Conservation (phyloP, 2,329 filamentous ascomycete genomes). For the Alternaria brassicae region DNA sequence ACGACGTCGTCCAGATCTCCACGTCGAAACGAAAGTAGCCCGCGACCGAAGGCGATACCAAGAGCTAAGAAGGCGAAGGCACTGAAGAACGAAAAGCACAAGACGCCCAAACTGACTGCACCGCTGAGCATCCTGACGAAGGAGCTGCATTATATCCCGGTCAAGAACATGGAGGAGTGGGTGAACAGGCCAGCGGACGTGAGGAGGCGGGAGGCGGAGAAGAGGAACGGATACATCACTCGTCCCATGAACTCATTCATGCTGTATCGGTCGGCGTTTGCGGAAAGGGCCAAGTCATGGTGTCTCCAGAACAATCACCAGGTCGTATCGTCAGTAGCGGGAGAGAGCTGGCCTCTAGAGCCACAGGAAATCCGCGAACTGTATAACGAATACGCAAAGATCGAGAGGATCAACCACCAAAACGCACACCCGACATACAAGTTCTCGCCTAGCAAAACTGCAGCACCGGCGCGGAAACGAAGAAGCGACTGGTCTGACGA, state of each 20-base stretch:
- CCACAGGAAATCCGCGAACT: constrained; percentile 72
- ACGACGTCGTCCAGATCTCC: constrained; percentile 36
- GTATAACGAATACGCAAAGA: constrained; percentile 79
- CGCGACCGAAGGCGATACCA: constrained; percentile 39
- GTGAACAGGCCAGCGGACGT: constrained; percentile 74
- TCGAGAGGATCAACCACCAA: constrained; percentile 85
- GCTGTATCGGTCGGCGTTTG: constrained; percentile 92
- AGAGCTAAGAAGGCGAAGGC: constrained; percentile 55
- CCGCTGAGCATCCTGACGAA: constrained; percentile 76
- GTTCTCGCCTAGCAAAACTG: constrained; percentile 82
- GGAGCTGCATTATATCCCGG: constrained; percentile 65
- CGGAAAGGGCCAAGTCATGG: constrained; percentile 82
- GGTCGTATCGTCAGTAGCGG: constrained; percentile 85
- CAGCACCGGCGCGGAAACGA: constrained; percentile 55
- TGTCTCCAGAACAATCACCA: constrained; percentile 92
- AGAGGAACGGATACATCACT: constrained; percentile 80
- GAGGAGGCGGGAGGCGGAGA: constrained; percentile 71
- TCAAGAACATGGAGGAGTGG: constrained; percentile 81
- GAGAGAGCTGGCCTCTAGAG: constrained; percentile 85
- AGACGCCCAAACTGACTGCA: constrained; percentile 64
- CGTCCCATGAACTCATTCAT: constrained; percentile 98
- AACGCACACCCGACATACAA: constrained; percentile 90
- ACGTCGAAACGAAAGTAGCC: constrained; percentile 27
- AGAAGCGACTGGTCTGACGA: constrained; percentile 53
- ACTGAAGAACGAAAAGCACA: constrained; percentile 54